Conservation (phyloP, 169 alveolate species). For the Pseudocohnilembus persalinus region DNA sequence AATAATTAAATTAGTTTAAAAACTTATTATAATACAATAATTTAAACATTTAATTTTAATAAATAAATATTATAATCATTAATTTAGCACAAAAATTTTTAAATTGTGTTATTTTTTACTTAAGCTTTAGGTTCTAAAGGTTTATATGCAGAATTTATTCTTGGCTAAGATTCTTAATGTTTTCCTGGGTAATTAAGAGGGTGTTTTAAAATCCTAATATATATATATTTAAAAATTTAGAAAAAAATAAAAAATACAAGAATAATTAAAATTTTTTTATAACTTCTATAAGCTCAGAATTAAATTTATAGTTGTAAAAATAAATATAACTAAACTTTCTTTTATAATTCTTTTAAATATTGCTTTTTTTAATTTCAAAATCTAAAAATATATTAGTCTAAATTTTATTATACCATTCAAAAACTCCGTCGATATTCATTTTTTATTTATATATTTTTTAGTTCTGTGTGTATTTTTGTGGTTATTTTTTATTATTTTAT, state of each 20-base stretch:
- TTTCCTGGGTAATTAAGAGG: conserved; percentile 46
- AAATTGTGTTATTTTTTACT: not conserved
- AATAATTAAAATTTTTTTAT: too few relatives aligned
- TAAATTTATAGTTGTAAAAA: too few relatives aligned
- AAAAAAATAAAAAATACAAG: too few relatives aligned
- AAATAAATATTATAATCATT: not conserved
- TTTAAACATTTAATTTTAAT: not conserved
- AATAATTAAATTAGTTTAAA: not conserved
- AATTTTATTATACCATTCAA: conserved; percentile 31
- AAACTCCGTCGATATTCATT: conserved; percentile 45
- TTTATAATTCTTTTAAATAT: not conserved
- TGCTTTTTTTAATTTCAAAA: not conserved
- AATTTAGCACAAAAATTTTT: not conserved
- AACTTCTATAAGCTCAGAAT: too few relatives aligned
- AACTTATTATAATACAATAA: too few relatives aligned
- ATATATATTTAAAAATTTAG: not conserved
- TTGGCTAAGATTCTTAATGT: conserved; percentile 44
- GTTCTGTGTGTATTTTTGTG: not conserved
- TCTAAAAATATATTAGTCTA: not conserved
- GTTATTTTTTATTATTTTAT: too few relatives aligned
- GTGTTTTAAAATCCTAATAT: conserved; percentile 33
- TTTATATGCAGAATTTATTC: conserved; percentile 41
- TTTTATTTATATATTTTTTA: not conserved
- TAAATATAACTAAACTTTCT: not conserved
- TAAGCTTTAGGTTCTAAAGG: conserved; percentile 52